Evolutionary conservation across 768 basidiomycete species (phyloP).

Genomic region (Trametes cubensis): DNA sequence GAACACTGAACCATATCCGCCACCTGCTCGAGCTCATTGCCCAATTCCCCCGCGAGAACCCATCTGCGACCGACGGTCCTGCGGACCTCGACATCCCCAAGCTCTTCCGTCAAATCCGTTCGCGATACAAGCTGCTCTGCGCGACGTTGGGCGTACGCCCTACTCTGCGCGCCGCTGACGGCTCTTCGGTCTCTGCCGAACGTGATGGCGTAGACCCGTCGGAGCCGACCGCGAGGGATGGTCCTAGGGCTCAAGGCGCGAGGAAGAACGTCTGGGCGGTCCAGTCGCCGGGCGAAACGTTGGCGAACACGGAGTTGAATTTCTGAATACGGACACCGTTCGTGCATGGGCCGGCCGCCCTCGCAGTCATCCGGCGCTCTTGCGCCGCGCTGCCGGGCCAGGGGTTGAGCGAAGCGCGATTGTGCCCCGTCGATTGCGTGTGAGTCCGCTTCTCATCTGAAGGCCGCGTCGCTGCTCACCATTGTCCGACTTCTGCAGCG

Average conservation of each 20-base stretch:
- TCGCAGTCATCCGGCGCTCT: not conserved
- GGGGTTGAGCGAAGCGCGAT: not conserved
- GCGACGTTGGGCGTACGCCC: constrained; percentile 74
- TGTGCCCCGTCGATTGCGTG: not conserved
- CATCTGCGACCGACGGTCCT: constrained; percentile 43
- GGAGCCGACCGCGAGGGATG: not conserved
- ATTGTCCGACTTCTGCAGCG: not conserved
- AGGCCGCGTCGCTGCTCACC: not conserved
- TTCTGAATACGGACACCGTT: constrained; percentile 11
- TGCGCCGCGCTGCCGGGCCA: constrained; percentile 6
- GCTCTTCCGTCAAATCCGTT: constrained; percentile 82
- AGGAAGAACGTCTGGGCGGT: constrained; percentile 25
- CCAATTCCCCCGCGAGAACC: constrained; percentile 80
- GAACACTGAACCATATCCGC: constrained; percentile 62
- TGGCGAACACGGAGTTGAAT: constrained; percentile 20
- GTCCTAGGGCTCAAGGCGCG: constrained; percentile 5
- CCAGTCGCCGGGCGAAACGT: constrained; percentile 10
- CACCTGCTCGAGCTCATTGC: constrained; percentile 71
- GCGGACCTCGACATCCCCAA: constrained; percentile 70
- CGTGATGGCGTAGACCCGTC: not conserved
- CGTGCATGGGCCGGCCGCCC: not conserved
- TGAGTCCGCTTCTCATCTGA: not conserved
- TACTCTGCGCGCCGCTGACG: constrained; percentile 37
- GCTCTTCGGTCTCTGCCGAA: constrained; percentile 15
- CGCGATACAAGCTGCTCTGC: constrained; percentile 86